Conservation (phyloP, 2,329 filamentous ascomycete species). For the Fusarium newnesense region DNA sequence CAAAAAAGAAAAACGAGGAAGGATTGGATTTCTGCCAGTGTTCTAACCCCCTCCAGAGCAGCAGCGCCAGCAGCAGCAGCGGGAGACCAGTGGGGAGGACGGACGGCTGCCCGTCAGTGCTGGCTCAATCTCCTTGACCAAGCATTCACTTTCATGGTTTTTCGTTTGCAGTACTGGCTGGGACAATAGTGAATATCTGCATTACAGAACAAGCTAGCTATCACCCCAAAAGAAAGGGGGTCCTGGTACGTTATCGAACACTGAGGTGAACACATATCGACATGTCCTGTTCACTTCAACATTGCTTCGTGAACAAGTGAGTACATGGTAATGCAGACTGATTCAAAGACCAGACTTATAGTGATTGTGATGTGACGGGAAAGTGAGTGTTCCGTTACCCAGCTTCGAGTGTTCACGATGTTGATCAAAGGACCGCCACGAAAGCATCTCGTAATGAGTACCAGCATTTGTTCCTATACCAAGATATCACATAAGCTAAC, state of each 20-base stretch:
- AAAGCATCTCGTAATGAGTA: not conserved
- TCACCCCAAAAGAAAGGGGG: too few species aligned
- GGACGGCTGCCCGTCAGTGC: not conserved
- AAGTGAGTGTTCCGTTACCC: not conserved
- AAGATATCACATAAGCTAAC: rapidly evolving
- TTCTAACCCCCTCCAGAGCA: not conserved
- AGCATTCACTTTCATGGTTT: too few species aligned
- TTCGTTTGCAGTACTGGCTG: not conserved
- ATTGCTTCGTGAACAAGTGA: too few species aligned
- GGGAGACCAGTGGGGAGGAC: not conserved
- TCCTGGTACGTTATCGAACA: not conserved
- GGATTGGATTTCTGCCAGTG: too few species aligned
- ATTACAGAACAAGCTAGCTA: rapidly evolving
- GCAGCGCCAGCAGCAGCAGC: not conserved
- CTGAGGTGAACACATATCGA: not conserved
- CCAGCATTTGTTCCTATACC: rapidly evolving
- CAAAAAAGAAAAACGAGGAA: not conserved
- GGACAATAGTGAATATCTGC: not conserved
- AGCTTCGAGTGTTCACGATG: not conserved
- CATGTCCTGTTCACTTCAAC: rapidly evolving
- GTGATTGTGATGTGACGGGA: rapidly evolving
- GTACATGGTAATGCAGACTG: rapidly evolving
- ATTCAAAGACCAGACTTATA: not conserved
- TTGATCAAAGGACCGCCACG: not conserved
- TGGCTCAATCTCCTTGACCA: not conserved